Base-by-base conservation (phyloP, 2,329 filamentous ascomycete genomes). In the Xylaria polymorpha region DNA sequence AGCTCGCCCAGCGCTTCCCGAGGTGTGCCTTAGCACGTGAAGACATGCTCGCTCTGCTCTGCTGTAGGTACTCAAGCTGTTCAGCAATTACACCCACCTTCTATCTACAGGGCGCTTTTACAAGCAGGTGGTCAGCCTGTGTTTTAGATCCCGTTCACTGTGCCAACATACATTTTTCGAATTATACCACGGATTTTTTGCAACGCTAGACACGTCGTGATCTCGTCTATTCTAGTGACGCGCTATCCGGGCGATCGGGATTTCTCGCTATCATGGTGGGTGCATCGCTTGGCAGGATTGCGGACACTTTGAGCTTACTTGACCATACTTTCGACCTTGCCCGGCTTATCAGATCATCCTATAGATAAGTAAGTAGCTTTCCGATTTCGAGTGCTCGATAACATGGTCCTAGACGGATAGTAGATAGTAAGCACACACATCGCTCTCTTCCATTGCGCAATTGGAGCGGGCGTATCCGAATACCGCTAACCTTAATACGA, bases 1-100 rank as follows among this genome's bases (percentile, higher is more conserved):
- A 56, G 18, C 32, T 37, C 50, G 10, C 20, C 29, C 29, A 55
- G n/a, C 20, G 20, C 35, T 37, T 39, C 53, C 53, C 53, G 53
- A 56, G 53, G 53, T 12, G 35, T 39, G 8, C 32, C 15, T 53
- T 35, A 22, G 32, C 53, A 56, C 53, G 53, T 56, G 53, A 56
- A 56, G 22, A 20, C 9, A 46, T 4, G 7, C 35, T 12, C 10
- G 35, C 35, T 37, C 35, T 37, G 8, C 10, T 9, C 32, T 10
- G 7, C 7, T 2, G 37, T 39, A 39, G 37, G 37, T 41, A 41
- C 37, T 37, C 10, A 10, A 10, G 25, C 25, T 29, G 25, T 29
- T 4, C 25, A 29, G 25, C 25, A 29, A 3, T 29, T 3, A 4
- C 25, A 29, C 2, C 25, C 25, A n/a, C 25, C 25, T 29, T 29